phyloP scores from a whole-genome alignment of 192 early-diverging fungal genomes.

The Helicostylum pulchrum region DNA sequence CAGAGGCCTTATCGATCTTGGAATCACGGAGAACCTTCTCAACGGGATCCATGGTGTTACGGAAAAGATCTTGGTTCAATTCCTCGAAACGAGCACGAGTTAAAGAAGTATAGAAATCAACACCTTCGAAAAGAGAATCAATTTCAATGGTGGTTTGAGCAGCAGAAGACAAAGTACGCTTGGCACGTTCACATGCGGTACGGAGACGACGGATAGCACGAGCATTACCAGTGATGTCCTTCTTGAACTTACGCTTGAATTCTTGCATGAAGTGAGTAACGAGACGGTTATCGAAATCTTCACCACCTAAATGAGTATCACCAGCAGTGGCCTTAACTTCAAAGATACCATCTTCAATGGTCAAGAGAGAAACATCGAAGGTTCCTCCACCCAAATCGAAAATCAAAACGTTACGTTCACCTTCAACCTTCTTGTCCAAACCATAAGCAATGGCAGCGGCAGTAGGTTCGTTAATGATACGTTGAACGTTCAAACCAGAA shows the following conservation, averaged over 20 bases:
- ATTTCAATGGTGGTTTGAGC: conserved; percentile 97
- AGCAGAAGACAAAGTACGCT: conserved; percentile 93
- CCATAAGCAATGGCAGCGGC: conserved; percentile 99
- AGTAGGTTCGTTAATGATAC: conserved; percentile 99
- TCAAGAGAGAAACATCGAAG: conserved; percentile 96
- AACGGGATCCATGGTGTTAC: conserved; percentile 92
- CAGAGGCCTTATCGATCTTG: conserved; percentile 91
- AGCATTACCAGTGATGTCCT: conserved; percentile 87
- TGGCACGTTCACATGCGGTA: conserved; percentile 97
- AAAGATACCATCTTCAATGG: conserved; percentile 98
- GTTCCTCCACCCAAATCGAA: conserved; percentile 99
- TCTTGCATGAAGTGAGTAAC: conserved; percentile 93
- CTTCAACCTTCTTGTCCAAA: conserved; percentile 93
- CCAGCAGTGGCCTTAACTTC: conserved; percentile 99
- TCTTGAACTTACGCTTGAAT: conserved; percentile 99
- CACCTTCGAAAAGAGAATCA: conserved; percentile 95
- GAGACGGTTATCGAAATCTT: conserved; percentile 99
- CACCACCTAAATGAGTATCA: conserved; percentile 99
- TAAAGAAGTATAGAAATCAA: conserved; percentile 98
- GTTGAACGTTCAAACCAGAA: conserved; percentile 93
- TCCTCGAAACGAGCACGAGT: conserved; percentile 99
- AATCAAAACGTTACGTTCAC: conserved; percentile 94
- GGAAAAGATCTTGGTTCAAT: conserved; percentile 97
- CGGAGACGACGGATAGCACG: conserved; percentile 97
- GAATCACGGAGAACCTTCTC: conserved; percentile 96